Base-by-base conservation (phyloP, 768 basidiomycete species). In the Butyriboletus loyo region DNA sequence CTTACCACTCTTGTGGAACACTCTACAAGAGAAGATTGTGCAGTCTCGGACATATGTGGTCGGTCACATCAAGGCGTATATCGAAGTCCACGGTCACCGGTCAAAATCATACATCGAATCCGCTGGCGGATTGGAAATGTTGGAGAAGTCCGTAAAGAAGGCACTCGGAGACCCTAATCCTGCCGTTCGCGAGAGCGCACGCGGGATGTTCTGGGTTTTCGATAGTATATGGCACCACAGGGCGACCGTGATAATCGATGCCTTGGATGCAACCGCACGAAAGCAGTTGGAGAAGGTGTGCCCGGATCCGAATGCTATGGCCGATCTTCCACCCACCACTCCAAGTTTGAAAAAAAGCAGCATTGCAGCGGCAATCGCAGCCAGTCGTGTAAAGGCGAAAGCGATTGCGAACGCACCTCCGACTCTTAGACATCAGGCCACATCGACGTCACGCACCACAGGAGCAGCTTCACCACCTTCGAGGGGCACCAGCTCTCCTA, bases 251-350 rank as follows among this genome's bases (percentile, higher is more conserved):
- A 80, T 98, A 46, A 60, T 93, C 53, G 81, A 84, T 47, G 65
- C 73, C 1, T 72, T 98, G 54, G 94, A 97, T 64, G 55, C 77
- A 1, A 71, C 71, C 14, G 84, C 83, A 17, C 78, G 84, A 55
- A 96, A 90, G 70, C 87, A 92, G 69, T 72, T 98, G 30, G 92
- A 97, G 65, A 95, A 88, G 71, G 83, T 74, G 2, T 91, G 92
- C 58, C 91, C 92, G 1, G 75, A 81, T 60, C 80, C 81, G 5
- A 73, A 75, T 36, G 65, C 49, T 11, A 58, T 76, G 19, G 72
- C 71, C 13, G 57, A 64, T 24, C 64, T 76, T 24, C 72, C 78
- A 28, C 76, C 79, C 3, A 80, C 81, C 8, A 82, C 86, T 15
- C 81, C 81, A 46, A 71, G 67, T 48, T 68, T 69, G 48, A 93